Evolutionary conservation across 116 monocot genomes (phyloP), one percentile per base, ranked within the genome.

Genomic region (Papilionanthe hybrid): DNA sequence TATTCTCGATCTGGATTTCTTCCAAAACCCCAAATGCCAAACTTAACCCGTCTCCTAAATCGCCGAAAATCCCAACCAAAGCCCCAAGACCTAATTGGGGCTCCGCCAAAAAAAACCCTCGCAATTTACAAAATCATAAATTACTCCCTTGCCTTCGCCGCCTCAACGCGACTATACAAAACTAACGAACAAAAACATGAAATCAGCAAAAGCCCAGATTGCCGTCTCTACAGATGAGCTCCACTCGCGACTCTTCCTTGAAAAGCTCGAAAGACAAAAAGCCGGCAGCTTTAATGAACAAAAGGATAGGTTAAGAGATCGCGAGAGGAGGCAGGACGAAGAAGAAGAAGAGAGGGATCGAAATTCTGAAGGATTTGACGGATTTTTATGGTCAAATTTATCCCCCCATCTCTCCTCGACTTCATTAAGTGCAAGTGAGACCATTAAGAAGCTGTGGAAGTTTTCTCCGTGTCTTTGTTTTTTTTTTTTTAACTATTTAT

Each of bases 1-100:
- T 75, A 82, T 82, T 71, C 75, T 79, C 76, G 50, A 82, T 78
- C 79, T 48, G 23, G 75, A 41, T 57, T 29, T 47, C 55, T 74
- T 42, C 53, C 28, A n/a, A 80, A 77, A 6, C 41, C 50, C 20
- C 63, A 11, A 81, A 80, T 55, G 72, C 53, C 12, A 30, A 47
- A 78, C 47, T 55, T 30, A 23, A 66, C 20, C 50, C 37, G 22
- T 43, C 69, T 76, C 75, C 13, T n/a, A 72, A 83, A 12, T 44
- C 13, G 22, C 60, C 11, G 75, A 41, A 75, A n/a, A 69, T 69
- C 17, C 69, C 42, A 55, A 76, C 15, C 37, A 66, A 84, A 75
- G 53, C n/a, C 44, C 73, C 81, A 57, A 75, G 76, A 69, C 43
- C 78, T 7, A 73, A n/a, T 44, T 23, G n/a, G 23, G 17, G 73